Percentiles rank a stretch among this genome's conserved stretches.
phyloP scores from a whole-genome alignment of 164 flowering plant species.

The Hamamelis virginiana region DNA sequence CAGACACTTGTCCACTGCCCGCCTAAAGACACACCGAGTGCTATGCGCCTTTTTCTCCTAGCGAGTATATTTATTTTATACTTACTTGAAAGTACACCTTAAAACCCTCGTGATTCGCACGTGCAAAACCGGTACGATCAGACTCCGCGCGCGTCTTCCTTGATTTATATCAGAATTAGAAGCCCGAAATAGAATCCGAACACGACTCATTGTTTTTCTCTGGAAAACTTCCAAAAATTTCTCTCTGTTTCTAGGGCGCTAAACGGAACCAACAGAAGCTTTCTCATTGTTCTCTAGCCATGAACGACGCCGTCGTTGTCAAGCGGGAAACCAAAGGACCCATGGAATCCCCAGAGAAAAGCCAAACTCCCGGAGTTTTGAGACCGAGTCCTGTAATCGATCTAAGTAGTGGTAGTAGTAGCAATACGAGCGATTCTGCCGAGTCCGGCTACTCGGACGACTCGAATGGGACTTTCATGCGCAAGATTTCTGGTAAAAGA shows the following conservation, averaged over 20 bases:
- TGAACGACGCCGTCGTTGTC: neutral
- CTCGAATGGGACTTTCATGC: slow-evolving; percentile 1
- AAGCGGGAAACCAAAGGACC: slow-evolving; percentile 2
- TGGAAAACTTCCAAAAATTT: neutral
- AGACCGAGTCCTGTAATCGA: slow-evolving; percentile 10
- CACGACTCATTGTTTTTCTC: neutral
- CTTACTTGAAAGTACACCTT: too few relatives aligned
- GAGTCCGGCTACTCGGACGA: neutral
- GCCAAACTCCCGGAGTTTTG: neutral
- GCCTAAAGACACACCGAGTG: too few relatives aligned
- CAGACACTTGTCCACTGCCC: too few relatives aligned
- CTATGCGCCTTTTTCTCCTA: too few relatives aligned
- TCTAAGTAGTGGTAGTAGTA: slow-evolving; percentile 4
- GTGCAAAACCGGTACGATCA: too few relatives aligned
- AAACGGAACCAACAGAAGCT: neutral
- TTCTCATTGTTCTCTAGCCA: neutral
- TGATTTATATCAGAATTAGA: neutral
- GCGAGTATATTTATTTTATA: too few relatives aligned
- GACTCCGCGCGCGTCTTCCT: neutral
- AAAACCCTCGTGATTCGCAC: too few relatives aligned
- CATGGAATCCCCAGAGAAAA: neutral
- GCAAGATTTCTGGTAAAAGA: neutral
- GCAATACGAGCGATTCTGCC: slow-evolving; percentile 6
- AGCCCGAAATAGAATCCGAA: neutral
- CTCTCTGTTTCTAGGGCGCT: neutral